phyloP scores from a whole-genome alignment of 2,329 filamentous ascomycete species.

The Pseudogymnoascus sp. region DNA sequence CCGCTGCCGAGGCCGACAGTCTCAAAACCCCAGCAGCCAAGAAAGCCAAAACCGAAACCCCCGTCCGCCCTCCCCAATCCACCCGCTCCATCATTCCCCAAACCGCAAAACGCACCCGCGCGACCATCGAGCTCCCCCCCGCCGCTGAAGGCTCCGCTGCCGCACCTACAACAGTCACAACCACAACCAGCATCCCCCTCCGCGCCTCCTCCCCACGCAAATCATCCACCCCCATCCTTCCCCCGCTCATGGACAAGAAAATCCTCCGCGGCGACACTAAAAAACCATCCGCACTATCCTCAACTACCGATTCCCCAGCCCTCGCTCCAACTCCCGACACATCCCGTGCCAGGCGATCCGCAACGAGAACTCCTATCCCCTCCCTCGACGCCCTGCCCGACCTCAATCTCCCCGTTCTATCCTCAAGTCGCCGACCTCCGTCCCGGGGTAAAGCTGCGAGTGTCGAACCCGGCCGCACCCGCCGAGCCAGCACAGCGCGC shows the following conservation, averaged over 20 bases:
- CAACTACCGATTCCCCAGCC: not conserved
- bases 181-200: conserved; percentile 15
- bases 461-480: conserved; percentile 29
- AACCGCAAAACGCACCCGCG: not conserved
- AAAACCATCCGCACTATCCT: not conserved
- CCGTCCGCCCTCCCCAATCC: conserved; percentile 41
- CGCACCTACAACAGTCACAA: conserved; percentile 6
- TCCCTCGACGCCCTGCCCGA: conserved; percentile 13
- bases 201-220: conserved; percentile 26
- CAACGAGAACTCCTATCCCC: conserved; percentile 17
- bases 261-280: not conserved
- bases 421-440: not conserved
- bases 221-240: conserved; percentile 32
- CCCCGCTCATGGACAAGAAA: conserved; percentile 23
- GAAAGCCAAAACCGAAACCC: conserved; percentile 52
- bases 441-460: conserved; percentile 31
- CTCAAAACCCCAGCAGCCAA: conserved; percentile 37
- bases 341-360: conserved; percentile 14
- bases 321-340: not conserved
- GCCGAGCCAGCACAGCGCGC: conserved; percentile 34
- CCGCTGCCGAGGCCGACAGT: not conserved
- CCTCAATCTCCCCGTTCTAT: conserved; percentile 16
- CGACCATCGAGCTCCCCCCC: not conserved
- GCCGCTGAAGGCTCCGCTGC: not conserved
- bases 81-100: not conserved